A percentile compares a stretch with the other conserved stretches of the same genome.
Evolutionary conservation across 2,329 filamentous ascomycete genomes (phyloP).

Genomic region (Penicillium sp.): DNA sequence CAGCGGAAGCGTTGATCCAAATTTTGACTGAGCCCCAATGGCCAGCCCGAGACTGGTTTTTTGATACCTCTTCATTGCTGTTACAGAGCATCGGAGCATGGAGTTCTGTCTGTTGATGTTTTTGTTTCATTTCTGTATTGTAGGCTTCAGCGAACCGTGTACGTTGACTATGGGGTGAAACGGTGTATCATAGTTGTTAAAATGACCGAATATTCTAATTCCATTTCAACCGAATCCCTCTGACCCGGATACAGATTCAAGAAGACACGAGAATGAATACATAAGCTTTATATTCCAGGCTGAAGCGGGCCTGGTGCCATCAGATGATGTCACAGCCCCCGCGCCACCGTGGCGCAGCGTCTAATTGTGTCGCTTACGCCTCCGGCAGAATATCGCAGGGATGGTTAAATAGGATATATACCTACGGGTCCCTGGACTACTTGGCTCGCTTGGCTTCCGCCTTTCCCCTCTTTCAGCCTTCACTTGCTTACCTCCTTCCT

Average conservation of each 20-base stretch:
- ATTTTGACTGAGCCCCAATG: not conserved
- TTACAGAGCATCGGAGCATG: too few relatives aligned
- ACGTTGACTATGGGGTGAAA: too few relatives aligned
- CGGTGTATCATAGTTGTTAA: too few relatives aligned
- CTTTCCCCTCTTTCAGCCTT: not conserved
- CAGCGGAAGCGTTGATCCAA: not conserved
- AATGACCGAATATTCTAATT: too few relatives aligned
- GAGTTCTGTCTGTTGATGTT: too few relatives aligned
- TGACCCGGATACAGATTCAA: not conserved
- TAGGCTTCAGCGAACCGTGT: too few relatives aligned
- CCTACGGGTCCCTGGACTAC: not conserved
- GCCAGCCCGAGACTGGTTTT: too few relatives aligned
- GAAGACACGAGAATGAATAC: too few relatives aligned
- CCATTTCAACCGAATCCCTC: not conserved
- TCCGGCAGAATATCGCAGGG: slow-evolving; percentile 1
- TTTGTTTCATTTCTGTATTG: too few relatives aligned
- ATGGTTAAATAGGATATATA: not conserved
- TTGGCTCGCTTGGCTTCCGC: not conserved
- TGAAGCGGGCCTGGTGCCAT: too few relatives aligned
- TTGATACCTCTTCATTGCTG: too few relatives aligned
- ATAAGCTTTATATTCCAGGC: too few relatives aligned
- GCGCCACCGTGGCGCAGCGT: slow-evolving; percentile 21
- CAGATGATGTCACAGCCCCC: slow-evolving; percentile 12
- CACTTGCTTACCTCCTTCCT: not conserved
- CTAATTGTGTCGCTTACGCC: slow-evolving; percentile 1